Conservation (phyloP, 2,329 filamentous ascomycete species). For the Trichophyton verrucosum region DNA sequence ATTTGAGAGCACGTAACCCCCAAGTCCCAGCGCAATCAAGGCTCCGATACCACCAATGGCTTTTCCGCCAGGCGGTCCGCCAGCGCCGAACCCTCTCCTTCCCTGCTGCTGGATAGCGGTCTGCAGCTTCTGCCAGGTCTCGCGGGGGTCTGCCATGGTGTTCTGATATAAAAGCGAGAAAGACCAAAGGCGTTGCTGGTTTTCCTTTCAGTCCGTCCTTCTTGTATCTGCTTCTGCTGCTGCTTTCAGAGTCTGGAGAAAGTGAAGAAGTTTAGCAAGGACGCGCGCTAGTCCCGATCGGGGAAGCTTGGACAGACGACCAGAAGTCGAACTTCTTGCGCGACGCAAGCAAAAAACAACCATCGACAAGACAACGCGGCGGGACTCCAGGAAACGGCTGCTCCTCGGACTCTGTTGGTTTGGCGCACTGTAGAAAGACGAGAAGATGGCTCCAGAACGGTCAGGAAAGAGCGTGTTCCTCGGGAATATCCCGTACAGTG, state of each 20-base stretch:
- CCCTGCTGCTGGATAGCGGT: slow-evolving; percentile 46
- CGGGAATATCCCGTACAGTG: slow-evolving; percentile 55
- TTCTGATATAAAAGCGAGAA: background rate
- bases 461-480: slow-evolving; percentile 36
- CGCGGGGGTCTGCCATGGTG: slow-evolving; percentile 42
- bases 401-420: background rate
- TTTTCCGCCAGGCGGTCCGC: slow-evolving; percentile 40
- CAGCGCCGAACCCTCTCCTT: slow-evolving; percentile 36
- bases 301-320: slow-evolving; percentile 3
- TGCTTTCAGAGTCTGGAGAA: slow-evolving; percentile 12
- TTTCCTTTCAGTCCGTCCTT: background rate
- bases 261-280: slow-evolving; percentile 2
- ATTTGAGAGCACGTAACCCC: slow-evolving; percentile 37
- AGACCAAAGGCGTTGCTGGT: too few relatives aligned
- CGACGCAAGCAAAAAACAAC: background rate
- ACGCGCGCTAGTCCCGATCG: slow-evolving; percentile 9
- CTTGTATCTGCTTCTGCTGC: background rate
- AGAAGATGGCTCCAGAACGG: slow-evolving; percentile 33
- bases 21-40: slow-evolving; percentile 40
- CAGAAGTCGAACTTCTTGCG: background rate
- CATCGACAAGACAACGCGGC: background rate
- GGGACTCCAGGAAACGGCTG: background rate
- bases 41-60: slow-evolving; percentile 43
- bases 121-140: slow-evolving; percentile 55
- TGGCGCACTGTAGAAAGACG: background rate